phyloP scores from a whole-genome alignment of 148 eudicot species.

The Bassia scoparia region DNA sequence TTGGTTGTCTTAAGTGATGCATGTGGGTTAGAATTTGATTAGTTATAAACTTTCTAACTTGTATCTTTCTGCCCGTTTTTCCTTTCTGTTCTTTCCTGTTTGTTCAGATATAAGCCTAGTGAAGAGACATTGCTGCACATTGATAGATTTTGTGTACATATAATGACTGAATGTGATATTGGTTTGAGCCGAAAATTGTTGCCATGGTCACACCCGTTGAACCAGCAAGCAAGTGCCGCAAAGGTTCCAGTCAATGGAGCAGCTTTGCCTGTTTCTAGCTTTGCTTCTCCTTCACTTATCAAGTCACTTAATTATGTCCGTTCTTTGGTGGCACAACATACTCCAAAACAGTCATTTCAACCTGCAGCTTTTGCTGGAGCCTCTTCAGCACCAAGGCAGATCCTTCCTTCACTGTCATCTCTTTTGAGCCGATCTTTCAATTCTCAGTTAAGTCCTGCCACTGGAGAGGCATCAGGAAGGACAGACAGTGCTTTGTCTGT shows the following conservation, averaged over 20 bases:
- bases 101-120: conserved; percentile 86
- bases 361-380: conserved; percentile 91
- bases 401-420: conserved; percentile 89
- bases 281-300: conserved; percentile 74
- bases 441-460: conserved; percentile 73
- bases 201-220: conserved; percentile 59
- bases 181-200: conserved; percentile 59
- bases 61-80: background rate
- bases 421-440: conserved; percentile 86
- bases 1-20: background rate
- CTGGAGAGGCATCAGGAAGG: conserved; percentile 62
- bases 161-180: conserved; percentile 81
- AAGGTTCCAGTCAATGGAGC: conserved; percentile 40
- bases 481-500: conserved; percentile 59
- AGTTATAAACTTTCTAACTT: background rate
- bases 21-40: background rate
- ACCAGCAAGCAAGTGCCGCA: conserved; percentile 50
- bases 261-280: conserved; percentile 86
- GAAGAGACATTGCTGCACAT: conserved; percentile 88
- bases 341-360: conserved; percentile 82
- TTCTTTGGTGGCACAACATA: conserved; percentile 80
- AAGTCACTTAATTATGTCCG: conserved; percentile 93
- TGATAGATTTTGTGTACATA: conserved; percentile 82
- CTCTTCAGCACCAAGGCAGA: conserved; percentile 68
- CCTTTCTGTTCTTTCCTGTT: background rate